Evolutionary conservation across 2,329 filamentous ascomycete genomes (phyloP).

Genomic region (Hymenoscyphus infarciens): DNA sequence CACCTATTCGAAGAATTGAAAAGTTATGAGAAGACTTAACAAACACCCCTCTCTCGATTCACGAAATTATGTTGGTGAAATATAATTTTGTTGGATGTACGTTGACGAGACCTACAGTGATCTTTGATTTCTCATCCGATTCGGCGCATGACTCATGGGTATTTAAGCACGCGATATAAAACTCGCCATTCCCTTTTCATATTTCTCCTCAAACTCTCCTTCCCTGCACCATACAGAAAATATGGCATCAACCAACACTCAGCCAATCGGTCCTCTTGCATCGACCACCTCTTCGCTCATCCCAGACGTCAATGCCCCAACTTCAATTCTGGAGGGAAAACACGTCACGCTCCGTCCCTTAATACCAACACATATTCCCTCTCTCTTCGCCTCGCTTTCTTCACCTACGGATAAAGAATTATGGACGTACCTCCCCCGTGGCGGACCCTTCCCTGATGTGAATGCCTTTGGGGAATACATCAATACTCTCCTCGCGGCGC

Average conservation of each 20-base stretch:
- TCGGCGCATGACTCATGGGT: not conserved
- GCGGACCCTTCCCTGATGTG: slow-evolving; percentile 36
- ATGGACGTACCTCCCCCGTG: slow-evolving; percentile 41
- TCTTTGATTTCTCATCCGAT: not conserved
- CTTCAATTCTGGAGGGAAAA: slow-evolving; percentile 14
- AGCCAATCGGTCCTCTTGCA: slow-evolving; percentile 12
- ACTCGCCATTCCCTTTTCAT: not conserved
- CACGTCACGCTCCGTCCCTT: slow-evolving; percentile 25
- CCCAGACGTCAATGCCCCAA: slow-evolving; percentile 10
- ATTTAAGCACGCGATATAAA: not conserved
- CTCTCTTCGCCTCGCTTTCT: slow-evolving; percentile 25
- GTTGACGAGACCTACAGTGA: not conserved
- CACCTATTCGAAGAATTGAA: too few relatives aligned
- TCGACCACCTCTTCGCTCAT: slow-evolving; percentile 13
- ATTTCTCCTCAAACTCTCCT: not conserved
- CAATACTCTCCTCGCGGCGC: slow-evolving; percentile 19
- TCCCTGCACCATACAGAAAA: not conserved
- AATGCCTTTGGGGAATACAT: slow-evolving; percentile 34
- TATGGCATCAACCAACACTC: not conserved
- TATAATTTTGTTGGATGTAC: not conserved
- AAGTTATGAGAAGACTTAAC: too few relatives aligned
- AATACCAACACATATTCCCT: slow-evolving; percentile 15
- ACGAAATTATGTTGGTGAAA: not conserved
- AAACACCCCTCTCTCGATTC: too few relatives aligned
- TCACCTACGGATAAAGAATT: slow-evolving; percentile 28